Conservation (phyloP, 1,139 yeast genomes). For the Debaryomyces nepalensis region DNA sequence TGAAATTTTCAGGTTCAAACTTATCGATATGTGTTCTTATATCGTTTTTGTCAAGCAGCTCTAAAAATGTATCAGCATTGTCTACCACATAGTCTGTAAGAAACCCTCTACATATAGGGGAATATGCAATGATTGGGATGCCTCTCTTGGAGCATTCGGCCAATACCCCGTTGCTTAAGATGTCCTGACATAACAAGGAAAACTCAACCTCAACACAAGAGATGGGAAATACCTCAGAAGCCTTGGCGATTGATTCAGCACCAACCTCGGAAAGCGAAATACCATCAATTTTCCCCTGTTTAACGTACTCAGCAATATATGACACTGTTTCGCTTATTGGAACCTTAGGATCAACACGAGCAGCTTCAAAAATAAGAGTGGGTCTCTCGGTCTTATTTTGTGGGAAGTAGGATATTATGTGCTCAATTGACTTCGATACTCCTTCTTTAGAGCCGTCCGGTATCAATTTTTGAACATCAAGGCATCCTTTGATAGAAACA, state of each 20-base stretch:
- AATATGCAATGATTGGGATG: constrained; percentile 74
- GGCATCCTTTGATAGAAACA: constrained; percentile 72
- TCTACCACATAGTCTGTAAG: constrained; percentile 63
- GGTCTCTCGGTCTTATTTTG: constrained; percentile 43
- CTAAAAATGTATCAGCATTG: constrained; percentile 33
- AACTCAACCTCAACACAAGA: constrained; percentile 76
- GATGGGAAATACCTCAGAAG: constrained; percentile 55
- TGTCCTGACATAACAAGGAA: constrained; percentile 67
- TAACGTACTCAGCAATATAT: constrained; percentile 55
- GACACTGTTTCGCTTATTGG: constrained; percentile 56
- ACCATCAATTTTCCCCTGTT: constrained; percentile 63
- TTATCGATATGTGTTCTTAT: constrained; percentile 57
- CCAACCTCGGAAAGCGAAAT: constrained; percentile 75
- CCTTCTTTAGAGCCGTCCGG: constrained; percentile 58
- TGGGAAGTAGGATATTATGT: constrained; percentile 50
- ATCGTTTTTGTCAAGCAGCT: constrained; percentile 58
- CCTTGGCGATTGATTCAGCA: constrained; percentile 60
- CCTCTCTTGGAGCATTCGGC: constrained; percentile 46
- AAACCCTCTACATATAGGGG: constrained; percentile 82
- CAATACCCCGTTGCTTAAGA: constrained; percentile 63
- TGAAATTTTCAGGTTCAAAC: constrained; percentile 59
- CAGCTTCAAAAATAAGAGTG: constrained; percentile 65
- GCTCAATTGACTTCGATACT: constrained; percentile 55
- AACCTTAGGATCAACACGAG: constrained; percentile 62
- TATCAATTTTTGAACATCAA: constrained; percentile 32